A percentile compares a stretch with the other conserved stretches of the same genome.
phyloP scores from a whole-genome alignment of 1,284 basidiomycete genomes.

The Ustilago curta region DNA sequence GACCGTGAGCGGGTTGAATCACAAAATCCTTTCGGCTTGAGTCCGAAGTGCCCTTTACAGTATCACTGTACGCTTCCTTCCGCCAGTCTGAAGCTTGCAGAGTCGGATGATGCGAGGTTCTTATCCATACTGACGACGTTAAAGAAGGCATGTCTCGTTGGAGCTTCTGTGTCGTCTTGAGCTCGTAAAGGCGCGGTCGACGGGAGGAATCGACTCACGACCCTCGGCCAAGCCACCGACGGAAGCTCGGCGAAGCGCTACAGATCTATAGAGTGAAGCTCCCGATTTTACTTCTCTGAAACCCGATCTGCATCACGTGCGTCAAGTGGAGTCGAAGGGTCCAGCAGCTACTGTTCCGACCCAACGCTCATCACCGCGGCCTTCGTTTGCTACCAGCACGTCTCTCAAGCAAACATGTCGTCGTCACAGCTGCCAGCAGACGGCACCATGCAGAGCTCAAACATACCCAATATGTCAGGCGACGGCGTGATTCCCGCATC shows the following conservation, averaged over 20 bases:
- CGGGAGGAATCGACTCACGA: not conserved
- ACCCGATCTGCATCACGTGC: not conserved
- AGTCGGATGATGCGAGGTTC: not conserved
- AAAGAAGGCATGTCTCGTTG: not conserved
- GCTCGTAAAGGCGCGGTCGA: not conserved
- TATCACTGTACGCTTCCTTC: not conserved
- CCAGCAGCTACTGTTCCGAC: not conserved
- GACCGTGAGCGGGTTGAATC: constrained; percentile 28
- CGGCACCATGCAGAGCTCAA: constrained; percentile 9
- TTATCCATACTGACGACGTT: not conserved
- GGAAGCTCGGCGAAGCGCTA: constrained; percentile 3
- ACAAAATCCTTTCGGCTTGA: constrained; percentile 19
- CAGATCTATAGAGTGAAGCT: not conserved
- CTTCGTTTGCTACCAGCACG: not conserved
- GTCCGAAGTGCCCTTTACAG: constrained; percentile 13
- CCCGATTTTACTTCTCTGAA: not conserved
- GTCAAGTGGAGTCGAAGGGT: constrained; percentile 13
- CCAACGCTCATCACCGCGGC: not conserved
- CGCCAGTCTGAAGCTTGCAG: not conserved
- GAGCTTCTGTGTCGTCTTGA: not conserved
- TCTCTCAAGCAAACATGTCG: constrained; percentile 10
- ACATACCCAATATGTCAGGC: constrained; percentile 11
- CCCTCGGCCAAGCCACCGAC: constrained; percentile 8
- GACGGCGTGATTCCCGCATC: constrained; percentile 39
- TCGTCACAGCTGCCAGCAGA: constrained; percentile 20